Evolutionary conservation across 495 filamentous ascomycete genomes (phyloP).

Genomic region (Articulospora tetracladia): DNA sequence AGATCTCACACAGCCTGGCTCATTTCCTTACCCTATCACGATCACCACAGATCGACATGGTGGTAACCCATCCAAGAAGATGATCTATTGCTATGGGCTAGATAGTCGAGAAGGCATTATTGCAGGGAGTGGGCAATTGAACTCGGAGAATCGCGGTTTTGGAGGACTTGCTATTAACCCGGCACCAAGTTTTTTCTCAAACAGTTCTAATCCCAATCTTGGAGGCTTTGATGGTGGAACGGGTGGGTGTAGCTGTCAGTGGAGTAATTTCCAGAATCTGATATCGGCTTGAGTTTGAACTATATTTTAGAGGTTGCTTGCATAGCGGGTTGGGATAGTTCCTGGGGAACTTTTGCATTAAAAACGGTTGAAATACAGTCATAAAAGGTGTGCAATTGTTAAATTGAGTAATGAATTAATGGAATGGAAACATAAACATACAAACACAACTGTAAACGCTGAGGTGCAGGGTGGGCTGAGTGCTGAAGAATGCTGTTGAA

Average conservation of each 20-base stretch:
- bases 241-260: slow-evolving; percentile 72
- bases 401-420: background rate
- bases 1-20: slow-evolving; percentile 58
- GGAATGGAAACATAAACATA: background rate
- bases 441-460: no score
- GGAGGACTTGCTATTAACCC: slow-evolving; percentile 60
- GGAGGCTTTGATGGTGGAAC: slow-evolving; percentile 66
- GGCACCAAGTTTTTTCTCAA: slow-evolving; percentile 42
- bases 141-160: slow-evolving; percentile 54
- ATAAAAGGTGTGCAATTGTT: background rate
- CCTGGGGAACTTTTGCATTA: background rate
- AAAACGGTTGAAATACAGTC: background rate
- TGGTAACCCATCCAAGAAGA: slow-evolving; percentile 56
- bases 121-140: slow-evolving; percentile 44
- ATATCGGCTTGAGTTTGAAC: background rate
- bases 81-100: slow-evolving; percentile 67
- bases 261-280: slow-evolving; percentile 56
- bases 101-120: slow-evolving; percentile 49
- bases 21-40: slow-evolving; percentile 83
- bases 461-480: no score
- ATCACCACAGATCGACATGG: slow-evolving; percentile 80
- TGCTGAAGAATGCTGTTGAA: no score
- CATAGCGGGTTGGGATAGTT: background rate
- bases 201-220: slow-evolving; percentile 34
- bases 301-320: background rate